Evolutionary conservation across 1,284 basidiomycete genomes (phyloP).

Genomic region (Phylloboletellus chloephorus): DNA sequence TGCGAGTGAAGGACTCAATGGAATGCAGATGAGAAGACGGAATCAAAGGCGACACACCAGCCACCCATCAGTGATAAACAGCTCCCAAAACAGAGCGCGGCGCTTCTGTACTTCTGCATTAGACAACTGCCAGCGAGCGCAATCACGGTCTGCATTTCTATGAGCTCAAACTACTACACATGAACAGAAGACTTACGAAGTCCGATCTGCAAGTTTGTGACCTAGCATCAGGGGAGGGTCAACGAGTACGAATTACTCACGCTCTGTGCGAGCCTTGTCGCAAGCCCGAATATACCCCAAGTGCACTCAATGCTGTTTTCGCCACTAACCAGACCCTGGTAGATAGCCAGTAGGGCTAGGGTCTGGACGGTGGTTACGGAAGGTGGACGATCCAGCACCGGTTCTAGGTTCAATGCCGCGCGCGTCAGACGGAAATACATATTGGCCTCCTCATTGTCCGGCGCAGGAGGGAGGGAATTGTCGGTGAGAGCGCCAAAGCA

Average conservation of each 20-base stretch:
- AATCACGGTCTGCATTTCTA: slow-evolving; percentile 52
- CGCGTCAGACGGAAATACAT: slow-evolving; percentile 52
- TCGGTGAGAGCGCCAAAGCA: slow-evolving; percentile 57
- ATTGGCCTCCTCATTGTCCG: slow-evolving; percentile 47
- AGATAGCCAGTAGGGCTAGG: slow-evolving; percentile 60
- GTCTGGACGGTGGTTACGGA: slow-evolving; percentile 65
- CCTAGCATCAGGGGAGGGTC: slow-evolving; percentile 9
- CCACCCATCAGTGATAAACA: slow-evolving; percentile 66
- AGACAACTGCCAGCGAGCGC: slow-evolving; percentile 57
- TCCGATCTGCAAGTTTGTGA: slow-evolving; percentile 43
- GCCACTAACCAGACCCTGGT: slow-evolving; percentile 53
- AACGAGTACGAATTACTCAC: slow-evolving; percentile 36
- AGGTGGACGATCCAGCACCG: slow-evolving; percentile 60
- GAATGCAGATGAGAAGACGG: background rate
- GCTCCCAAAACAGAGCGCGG: slow-evolving; percentile 66
- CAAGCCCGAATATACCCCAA: slow-evolving; percentile 56
- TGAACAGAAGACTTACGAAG: slow-evolving; percentile 44
- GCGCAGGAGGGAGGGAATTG: slow-evolving; percentile 42
- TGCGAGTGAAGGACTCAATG: slow-evolving; percentile 1
- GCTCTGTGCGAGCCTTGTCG: slow-evolving; percentile 60
- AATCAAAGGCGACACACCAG: slow-evolving; percentile 38
- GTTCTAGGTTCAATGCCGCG: slow-evolving; percentile 58
- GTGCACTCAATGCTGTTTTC: slow-evolving; percentile 58
- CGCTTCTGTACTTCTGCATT: slow-evolving; percentile 61
- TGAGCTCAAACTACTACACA: slow-evolving; percentile 7